These are phyloP conservation scores for Tetraselmis striata DNA, from an alignment of 139 green algal species.

Conservation along the genomic window DNA sequence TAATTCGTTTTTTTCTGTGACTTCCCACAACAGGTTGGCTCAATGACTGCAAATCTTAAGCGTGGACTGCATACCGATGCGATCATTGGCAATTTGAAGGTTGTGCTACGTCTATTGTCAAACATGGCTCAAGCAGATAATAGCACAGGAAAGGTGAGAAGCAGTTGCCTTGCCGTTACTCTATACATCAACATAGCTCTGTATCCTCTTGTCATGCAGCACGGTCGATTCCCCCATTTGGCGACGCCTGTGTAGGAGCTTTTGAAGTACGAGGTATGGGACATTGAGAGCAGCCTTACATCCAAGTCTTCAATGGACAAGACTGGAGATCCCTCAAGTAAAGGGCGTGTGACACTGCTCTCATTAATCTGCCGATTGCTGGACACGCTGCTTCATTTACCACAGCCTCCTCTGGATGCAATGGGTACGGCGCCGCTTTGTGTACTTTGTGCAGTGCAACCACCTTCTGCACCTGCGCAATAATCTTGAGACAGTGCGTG, in stretches of 20 bases:
- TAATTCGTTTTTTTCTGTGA: too few species aligned
- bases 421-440: too few species aligned
- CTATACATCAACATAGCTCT: too few species aligned
- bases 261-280: neutral
- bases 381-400: neutral
- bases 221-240: too few species aligned
- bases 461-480: too few species aligned
- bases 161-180: too few species aligned
- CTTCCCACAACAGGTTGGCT: neutral
- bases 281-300: neutral
- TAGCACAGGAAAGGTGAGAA: neutral
- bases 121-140: neutral
- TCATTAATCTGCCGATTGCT: neutral
- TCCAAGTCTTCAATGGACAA: neutral
- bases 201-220: too few species aligned
- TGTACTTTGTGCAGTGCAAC: neutral
- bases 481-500: neutral
- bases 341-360: neutral
- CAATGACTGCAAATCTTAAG: neutral
- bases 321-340: neutral
- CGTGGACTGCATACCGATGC: neutral
- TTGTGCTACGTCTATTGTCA: neutral
- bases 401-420: neutral
- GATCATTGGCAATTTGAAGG: neutral
- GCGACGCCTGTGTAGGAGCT: neutral